Evolutionary conservation across 176 grass and related monocot species (phyloP).

Genomic region (Aegilops speltoides): DNA sequence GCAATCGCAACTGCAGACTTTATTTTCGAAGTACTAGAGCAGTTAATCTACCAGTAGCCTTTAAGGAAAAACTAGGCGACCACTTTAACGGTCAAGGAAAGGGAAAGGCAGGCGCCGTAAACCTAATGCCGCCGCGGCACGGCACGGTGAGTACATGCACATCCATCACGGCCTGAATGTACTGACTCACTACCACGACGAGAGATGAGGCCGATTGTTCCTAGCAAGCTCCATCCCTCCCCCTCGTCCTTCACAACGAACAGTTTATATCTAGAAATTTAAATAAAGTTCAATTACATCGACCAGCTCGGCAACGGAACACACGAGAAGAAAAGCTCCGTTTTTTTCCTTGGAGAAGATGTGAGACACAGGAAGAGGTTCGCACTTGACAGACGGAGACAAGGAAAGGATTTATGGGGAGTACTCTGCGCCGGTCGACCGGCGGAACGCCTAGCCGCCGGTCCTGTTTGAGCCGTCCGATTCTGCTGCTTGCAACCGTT

Average conservation of each 20-base stretch:
- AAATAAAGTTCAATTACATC: neutral
- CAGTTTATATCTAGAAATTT: neutral
- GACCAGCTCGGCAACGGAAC: neutral
- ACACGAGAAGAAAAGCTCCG: neutral
- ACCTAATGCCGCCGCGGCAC: neutral
- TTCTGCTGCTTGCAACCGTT: too few species aligned
- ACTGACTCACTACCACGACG: too few species aligned
- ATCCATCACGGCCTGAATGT: neutral
- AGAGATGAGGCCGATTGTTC: too few species aligned
- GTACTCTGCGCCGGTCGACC: too few species aligned
- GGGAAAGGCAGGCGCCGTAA: neutral
- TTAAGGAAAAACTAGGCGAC: neutral
- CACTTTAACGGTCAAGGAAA: neutral
- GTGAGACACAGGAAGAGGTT: neutral
- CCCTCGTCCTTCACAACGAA: neutral
- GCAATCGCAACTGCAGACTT: neutral
- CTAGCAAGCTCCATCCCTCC: too few species aligned
- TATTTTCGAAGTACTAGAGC: neutral
- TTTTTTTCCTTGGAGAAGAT: neutral
- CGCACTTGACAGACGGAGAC: neutral
- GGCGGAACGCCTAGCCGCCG: too few species aligned
- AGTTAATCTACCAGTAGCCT: neutral
- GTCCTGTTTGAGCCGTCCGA: too few species aligned
- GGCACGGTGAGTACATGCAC: neutral
- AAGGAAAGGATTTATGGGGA: conserved; percentile 14